Base-by-base conservation (phyloP, 2,329 filamentous ascomycete genomes). In the Aspergillus pseudotamarii region DNA sequence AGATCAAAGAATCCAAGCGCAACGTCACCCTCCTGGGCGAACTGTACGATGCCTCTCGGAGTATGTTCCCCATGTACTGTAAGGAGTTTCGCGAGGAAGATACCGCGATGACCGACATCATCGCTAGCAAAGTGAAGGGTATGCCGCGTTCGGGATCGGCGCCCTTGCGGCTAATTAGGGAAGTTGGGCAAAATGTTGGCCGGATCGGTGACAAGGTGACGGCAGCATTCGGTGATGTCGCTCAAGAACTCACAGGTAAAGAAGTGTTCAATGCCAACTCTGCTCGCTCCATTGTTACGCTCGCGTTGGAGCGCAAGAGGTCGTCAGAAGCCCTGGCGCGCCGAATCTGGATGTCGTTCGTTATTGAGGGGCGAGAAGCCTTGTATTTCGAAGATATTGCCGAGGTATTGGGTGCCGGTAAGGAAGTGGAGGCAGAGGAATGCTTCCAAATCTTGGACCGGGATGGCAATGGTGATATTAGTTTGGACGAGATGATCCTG, bases 271-370 rank as follows among this genome's bases (percentile, higher is more conserved):
- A 97, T 78, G 90, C 93, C 16, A 94, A 92, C 72, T 91, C 93
- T 6, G 89, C 94, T 1, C 94, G 97, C 76, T 95, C 93, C 0
- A 88, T 98, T 56, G 93, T 98, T 6, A 84, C 96, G 14, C 89
- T 96, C 75, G 95, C 94, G 10, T 84, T 98, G 36, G 94, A 97
- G 78, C 94, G 93, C 80, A 88, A 87, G 50, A 85, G 86, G 64
- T 91, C 93, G 8, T 92, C 93, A 0, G 94, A 98, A 76, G 95
- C 95, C n/a, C 82, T 98, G 62, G 94, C 92, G n/a, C 90, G 88
- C 69, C 91, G 95, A 72, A 90, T 98, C 66, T 98, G 95, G 95
- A 96, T 97, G 92, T 97, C 94, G 0, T 96, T 97, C 75, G 95
- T 97, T 1, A 88, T 95, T 4, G 94, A 98, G 78, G 93, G 93